Evolutionary conservation across 2,329 filamentous ascomycete genomes (phyloP).

Genomic region (Stenocarpella maydis): DNA sequence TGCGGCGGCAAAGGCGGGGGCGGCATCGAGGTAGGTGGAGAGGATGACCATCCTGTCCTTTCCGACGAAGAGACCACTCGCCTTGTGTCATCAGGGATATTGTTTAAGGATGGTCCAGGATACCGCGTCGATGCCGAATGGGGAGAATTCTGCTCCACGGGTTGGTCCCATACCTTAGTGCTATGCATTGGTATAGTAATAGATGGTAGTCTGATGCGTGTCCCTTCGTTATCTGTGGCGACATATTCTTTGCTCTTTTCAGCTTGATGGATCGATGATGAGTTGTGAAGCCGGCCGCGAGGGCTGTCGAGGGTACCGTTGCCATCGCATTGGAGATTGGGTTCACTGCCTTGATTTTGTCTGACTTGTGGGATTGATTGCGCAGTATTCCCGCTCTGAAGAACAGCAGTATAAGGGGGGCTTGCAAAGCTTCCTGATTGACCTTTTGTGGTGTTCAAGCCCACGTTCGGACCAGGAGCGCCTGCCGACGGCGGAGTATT

Average conservation of each 20-base stretch:
- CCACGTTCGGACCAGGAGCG: not conserved
- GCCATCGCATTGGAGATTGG: not conserved
- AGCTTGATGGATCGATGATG: not conserved
- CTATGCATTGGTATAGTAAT: not conserved
- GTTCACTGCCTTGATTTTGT: not conserved
- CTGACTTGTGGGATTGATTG: not conserved
- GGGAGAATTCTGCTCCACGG: not conserved
- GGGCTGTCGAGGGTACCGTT: not conserved
- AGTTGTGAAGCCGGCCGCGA: not conserved
- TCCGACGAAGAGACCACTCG: not conserved
- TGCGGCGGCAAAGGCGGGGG: not conserved
- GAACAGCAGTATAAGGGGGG: not conserved
- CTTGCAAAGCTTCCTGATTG: not conserved
- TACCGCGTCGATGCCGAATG: not conserved
- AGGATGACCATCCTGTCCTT: not conserved
- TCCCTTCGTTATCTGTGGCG: not conserved
- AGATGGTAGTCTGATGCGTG: not conserved
- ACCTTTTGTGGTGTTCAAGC: not conserved
- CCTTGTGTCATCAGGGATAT: not conserved
- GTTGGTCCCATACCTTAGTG: not conserved
- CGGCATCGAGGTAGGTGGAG: not conserved
- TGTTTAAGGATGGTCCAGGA: not conserved
- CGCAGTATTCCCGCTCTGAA: not conserved
- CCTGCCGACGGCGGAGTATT: slow-evolving; percentile 6
- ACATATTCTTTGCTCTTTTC: not conserved